These are phyloP conservation scores for Lipomyces yarrowii DNA, from an alignment of 1,139 yeast genomes.

Conservation along the genomic window DNA sequence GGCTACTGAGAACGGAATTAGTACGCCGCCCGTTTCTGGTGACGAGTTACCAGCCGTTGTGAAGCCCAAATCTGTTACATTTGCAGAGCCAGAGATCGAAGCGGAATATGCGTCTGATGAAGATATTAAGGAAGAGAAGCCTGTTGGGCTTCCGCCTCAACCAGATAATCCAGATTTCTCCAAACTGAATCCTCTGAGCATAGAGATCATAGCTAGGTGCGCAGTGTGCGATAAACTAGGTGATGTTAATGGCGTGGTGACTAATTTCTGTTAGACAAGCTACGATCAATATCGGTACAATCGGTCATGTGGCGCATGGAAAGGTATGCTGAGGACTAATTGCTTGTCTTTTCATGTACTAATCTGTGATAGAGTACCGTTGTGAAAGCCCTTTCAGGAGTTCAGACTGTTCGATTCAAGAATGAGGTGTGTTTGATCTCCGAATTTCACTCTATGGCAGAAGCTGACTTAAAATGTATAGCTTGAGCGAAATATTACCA, in stretches of 20 bases:
- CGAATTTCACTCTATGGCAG: neutral
- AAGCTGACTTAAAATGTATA: constrained; percentile 9
- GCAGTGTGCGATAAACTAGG: neutral
- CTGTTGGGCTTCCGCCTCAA: constrained; percentile 97
- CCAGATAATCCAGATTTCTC: constrained; percentile 85
- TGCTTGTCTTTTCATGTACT: neutral
- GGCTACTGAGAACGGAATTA: constrained; percentile 25
- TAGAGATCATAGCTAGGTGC: constrained; percentile 71
- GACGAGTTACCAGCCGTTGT: constrained; percentile 47
- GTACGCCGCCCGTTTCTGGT: constrained; percentile 27
- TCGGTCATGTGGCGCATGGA: constrained; percentile 99
- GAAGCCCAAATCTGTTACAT: constrained; percentile 69
- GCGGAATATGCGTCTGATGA: constrained; percentile 60
- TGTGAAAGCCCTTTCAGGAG: constrained; percentile 98
- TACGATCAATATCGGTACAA: constrained; percentile 97
- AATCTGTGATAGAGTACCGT: constrained; percentile 63
- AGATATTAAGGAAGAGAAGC: constrained; percentile 88
- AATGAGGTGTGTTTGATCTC: constrained; percentile 55
- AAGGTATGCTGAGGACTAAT: constrained; percentile 46
- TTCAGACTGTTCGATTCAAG: constrained; percentile 97
- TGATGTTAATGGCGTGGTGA: neutral
- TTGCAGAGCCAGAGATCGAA: constrained; percentile 61
- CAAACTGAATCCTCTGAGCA: constrained; percentile 79
- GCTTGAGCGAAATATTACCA: constrained; percentile 97
- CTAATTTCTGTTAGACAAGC: constrained; percentile 71